Evolutionary conservation across 208 protist genomes (phyloP), one percentile per base, ranked within the genome.

Genomic region (Crithidia brevicula): DNA sequence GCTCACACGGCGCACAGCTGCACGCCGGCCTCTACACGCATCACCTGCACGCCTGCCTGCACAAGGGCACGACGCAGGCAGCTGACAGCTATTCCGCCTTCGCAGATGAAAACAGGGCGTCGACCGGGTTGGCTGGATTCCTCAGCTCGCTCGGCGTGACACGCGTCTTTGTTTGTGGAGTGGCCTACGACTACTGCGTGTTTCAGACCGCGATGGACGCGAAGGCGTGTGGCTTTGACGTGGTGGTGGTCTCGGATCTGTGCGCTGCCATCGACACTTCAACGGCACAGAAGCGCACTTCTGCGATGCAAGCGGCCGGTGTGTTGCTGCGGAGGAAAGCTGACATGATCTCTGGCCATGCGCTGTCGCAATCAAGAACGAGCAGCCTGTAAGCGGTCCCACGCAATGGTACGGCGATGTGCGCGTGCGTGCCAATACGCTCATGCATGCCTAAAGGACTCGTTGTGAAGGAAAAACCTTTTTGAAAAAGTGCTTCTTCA

Each of bases 101-200:
- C 63, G 16, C 36, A 15, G 85, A 91, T 50, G 77, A 82, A 6
- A 47, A 30, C 18, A 79, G 76, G 6, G 33, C 11, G 23, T 38
- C 58, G 36, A 86, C 80, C 1, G 83, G 83, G 13, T 65, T 94
- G 22, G 62, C 67, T 1, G 78, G 25, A 13, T 49, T 83, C n/a
- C 75, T 94, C 28, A 71, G 53, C 4, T 66, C 43, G 1, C 25
- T 78, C 22, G 81, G 68, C n/a, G 81, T 89, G 13, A 58, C 20
- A 1, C 80, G 88, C 2, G 76, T 94, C n/a, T 83, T 91, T 52
- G 71, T 91, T 20, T 83, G 75, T 52, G 88, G 88, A 10, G 63
- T 94, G 38, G 88, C 85, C 10, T 79, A 67, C 20, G 85, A 94
- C 67, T 91, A 73, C 68, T 94, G 88, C 57, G 88, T 94, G 6